These are phyloP conservation scores for Calonectria pteridis DNA, from an alignment of 2,329 filamentous ascomycete genomes.

Conservation along the genomic window DNA sequence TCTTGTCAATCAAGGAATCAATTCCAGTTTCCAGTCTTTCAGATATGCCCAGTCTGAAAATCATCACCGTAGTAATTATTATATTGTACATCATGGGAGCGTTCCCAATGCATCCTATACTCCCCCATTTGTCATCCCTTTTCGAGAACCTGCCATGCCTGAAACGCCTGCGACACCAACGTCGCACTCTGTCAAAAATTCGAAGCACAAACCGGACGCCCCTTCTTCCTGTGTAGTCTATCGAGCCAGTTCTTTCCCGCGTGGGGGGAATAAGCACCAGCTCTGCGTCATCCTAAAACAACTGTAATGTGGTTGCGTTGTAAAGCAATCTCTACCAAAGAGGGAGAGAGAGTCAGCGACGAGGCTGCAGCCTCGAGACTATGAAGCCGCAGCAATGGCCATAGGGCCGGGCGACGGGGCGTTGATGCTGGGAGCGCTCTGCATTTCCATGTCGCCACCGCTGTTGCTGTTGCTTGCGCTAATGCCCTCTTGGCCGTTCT, in stretches of 20 bases:
- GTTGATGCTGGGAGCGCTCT: slow-evolving; percentile 63
- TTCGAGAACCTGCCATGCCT: slow-evolving; percentile 30
- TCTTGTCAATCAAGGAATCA: slow-evolving; percentile 1
- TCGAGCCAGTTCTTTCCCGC: slow-evolving; percentile 11
- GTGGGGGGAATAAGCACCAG: slow-evolving; percentile 24
- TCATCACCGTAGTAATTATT: slow-evolving; percentile 5
- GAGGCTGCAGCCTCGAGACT: slow-evolving; percentile 16
- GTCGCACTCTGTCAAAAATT: slow-evolving; percentile 36
- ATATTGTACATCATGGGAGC: slow-evolving; percentile 21
- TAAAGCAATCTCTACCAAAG: slow-evolving; percentile 29
- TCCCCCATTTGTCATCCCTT: slow-evolving; percentile 21
- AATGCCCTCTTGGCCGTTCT: slow-evolving; percentile 65
- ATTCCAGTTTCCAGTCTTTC: slow-evolving; percentile 22
- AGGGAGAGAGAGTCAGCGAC: slow-evolving; percentile 10
- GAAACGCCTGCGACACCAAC: slow-evolving; percentile 46
- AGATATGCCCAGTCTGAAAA: slow-evolving; percentile 8
- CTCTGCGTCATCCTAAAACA: slow-evolving; percentile 35
- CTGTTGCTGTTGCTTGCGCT: slow-evolving; percentile 61
- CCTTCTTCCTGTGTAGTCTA: slow-evolving; percentile 31
- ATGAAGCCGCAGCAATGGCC: slow-evolving; percentile 61
- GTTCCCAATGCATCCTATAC: slow-evolving; percentile 13
- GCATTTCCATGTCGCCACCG: slow-evolving; percentile 65
- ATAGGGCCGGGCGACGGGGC: slow-evolving; percentile 65
- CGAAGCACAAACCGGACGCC: slow-evolving; percentile 26
- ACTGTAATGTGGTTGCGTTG: slow-evolving; percentile 25